phyloP scores from a whole-genome alignment of 768 basidiomycete genomes.

The Sistotremastrum suecicum region DNA sequence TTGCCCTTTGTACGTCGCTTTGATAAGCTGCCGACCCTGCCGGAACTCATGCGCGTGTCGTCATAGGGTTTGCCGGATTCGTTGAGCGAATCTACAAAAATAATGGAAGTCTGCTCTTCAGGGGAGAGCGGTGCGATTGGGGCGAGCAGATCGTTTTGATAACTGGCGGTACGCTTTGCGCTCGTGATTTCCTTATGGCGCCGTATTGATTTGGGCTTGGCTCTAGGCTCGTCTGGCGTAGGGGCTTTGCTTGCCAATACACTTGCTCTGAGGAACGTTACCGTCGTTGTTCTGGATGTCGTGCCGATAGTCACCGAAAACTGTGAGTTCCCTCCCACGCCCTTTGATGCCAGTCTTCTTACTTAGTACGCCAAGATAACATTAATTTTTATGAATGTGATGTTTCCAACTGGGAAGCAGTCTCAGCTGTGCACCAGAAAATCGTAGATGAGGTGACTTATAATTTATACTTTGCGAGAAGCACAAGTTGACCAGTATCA shows the following conservation, averaged over 20 bases:
- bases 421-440: constrained; percentile 56
- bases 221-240: constrained; percentile 74
- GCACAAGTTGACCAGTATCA: constrained; percentile 15
- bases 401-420: constrained; percentile 78
- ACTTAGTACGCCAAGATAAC: constrained; percentile 35
- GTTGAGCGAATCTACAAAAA: constrained; percentile 58
- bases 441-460: constrained; percentile 59
- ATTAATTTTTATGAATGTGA: constrained; percentile 85
- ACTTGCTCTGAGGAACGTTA: constrained; percentile 66
- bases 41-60: too few relatives aligned
- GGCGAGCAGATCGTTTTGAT: constrained; percentile 78
- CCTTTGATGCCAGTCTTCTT: neutral
- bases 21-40: neutral
- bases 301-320: constrained; percentile 67
- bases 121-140: constrained; percentile 61
- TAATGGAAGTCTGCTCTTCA: constrained; percentile 48
- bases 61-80: constrained; percentile 32
- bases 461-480: neutral
- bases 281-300: constrained; percentile 76
- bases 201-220: neutral
- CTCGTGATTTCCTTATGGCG: neutral
- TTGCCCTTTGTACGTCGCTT: constrained; percentile 47
- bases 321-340: constrained; percentile 28
- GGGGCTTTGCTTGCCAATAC: constrained; percentile 84
- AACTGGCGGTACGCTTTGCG: constrained; percentile 58